Evolutionary conservation across 768 basidiomycete genomes (phyloP), one percentile per base, ranked within the genome.

Genomic region (Boletus fagicola): DNA sequence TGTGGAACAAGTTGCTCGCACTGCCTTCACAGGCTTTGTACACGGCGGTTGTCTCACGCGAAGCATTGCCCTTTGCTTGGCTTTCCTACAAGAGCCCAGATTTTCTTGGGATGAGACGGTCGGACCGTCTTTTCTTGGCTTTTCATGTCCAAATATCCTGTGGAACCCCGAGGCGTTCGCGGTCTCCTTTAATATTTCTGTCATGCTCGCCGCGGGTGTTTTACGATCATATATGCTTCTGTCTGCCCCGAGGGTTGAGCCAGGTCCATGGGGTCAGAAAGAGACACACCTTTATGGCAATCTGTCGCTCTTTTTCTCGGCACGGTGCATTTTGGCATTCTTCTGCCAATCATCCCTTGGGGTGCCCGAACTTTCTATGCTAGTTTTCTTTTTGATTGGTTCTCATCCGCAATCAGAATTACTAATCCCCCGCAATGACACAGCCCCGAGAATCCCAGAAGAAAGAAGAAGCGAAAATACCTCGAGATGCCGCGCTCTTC

Each of bases 341-440:
- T 33, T 20, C 13, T 18, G 12, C 8, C 15, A 31, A 22, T 49
- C 24, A 38, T 62, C 22, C 22, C 4, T 49, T 26, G 55, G 18
- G n/a, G 11, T 26, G 13, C 33, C 31, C 24, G 5, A 35, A 20
- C 6, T 28, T 53, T 43, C 9, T 20, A 24, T 24, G 20, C 33
- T 42, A 12, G 15, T 39, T 45, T 57, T 30, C 31, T 18, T 20
- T 49, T 46, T 45, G 52, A 48, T 33, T 20, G 4, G n/a, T 40
- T 49, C 15, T 40, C 33, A 8, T 35, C n/a, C 2, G 12, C 2
- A 36, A 48, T 28, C 26, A 18, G 28, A 20, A 31, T 51, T 1
- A 40, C 51, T 65, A 43, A 70, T 69, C 9, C 11, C 12, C 11
- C 9, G 18, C 30, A 10, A 36, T 45, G 5, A 48, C 35, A 53